Percentiles rank a stretch among this genome's conserved stretches.
Conservation (phyloP, 2,329 filamentous ascomycete species). For the Fusarium devonianum region DNA sequence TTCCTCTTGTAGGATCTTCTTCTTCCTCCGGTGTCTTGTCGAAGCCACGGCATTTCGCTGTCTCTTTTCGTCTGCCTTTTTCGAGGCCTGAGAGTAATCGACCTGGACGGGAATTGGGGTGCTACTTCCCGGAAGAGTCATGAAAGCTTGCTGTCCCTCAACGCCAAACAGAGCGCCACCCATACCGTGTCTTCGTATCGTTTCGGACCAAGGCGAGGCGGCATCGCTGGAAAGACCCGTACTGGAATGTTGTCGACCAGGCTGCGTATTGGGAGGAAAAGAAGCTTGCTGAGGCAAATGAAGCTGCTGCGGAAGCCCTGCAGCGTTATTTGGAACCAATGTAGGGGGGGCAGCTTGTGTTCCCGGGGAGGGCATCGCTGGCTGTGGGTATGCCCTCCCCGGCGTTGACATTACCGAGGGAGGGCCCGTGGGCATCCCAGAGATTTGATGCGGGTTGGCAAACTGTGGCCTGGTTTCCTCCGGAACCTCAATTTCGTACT, state of each 20-base stretch:
- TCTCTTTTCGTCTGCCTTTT: slow-evolving; percentile 83
- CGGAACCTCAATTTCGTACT: slow-evolving; percentile 40
- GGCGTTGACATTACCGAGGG: slow-evolving; percentile 37
- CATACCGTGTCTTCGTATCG: slow-evolving; percentile 43
- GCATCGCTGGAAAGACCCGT: slow-evolving; percentile 34
- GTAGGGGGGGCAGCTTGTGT: slow-evolving; percentile 37
- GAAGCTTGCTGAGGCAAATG: slow-evolving; percentile 27
- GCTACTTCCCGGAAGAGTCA: slow-evolving; percentile 49
- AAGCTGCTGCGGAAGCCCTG: slow-evolving; percentile 28
- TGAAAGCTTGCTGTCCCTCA: slow-evolving; percentile 50
- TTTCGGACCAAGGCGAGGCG: slow-evolving; percentile 44
- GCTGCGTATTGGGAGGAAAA: slow-evolving; percentile 32
- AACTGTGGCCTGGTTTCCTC: slow-evolving; percentile 41
- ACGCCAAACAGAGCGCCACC: slow-evolving; percentile 37
- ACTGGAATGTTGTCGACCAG: slow-evolving; percentile 34
- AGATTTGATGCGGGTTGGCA: slow-evolving; percentile 37
- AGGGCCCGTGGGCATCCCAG: slow-evolving; percentile 36
- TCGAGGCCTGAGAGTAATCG: slow-evolving; percentile 82
- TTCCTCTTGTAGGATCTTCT: slow-evolving; percentile 83
- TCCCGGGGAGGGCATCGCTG: slow-evolving; percentile 39
- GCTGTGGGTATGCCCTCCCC: slow-evolving; percentile 49
- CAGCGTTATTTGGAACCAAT: slow-evolving; percentile 30
- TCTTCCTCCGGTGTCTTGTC: slow-evolving; percentile 79
- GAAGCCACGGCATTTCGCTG: slow-evolving; percentile 86
- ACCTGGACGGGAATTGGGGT: slow-evolving; percentile 67